Evolutionary conservation across 2,329 filamentous ascomycete genomes (phyloP), one percentile per base, ranked within the genome.

Genomic region (Sarocladium oryzae): DNA sequence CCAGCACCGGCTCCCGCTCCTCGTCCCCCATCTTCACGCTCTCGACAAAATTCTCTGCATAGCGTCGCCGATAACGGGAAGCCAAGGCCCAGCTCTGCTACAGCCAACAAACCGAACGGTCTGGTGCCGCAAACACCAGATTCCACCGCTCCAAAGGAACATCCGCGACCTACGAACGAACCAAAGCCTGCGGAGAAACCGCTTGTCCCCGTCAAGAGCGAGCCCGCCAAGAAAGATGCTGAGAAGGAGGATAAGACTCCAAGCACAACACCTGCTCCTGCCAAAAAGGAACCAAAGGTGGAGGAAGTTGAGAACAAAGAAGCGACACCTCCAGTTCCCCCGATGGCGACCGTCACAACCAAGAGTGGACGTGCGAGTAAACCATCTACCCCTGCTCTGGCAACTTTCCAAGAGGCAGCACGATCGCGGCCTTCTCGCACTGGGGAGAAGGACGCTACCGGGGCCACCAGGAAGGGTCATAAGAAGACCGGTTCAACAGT

Each of bases 41-140:
- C 82, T 33, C 83, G 89, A 61, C 88, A 90, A 63, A 91, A 86
- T 61, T 88, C 87, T 15, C 78, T 81, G 51, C 79, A 82, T 53
- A 77, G 79, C n/a, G 71, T 68, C 49, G 70, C 71, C 30, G 82
- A 88, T 54, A 76, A 73, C 55, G 62, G 68, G 51, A 75, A 76
- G 51, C 68, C 74, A 54, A 73, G 80, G 32, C 79, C 83, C 2
- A 68, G 77, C 4, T 82, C 84, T 2, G 79, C 81, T 2, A 73
- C 79, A 10, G 79, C 84, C 2, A 84, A 73, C 57, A 85, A 82
- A 56, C 69, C 76, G 15, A 86, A 82, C 60, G 79, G 77, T 52
- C 73, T 66, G 60, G 63, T 57, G 53, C 66, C 67, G 23, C 57
- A 56, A 45, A 62, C 68, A 1, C 66, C 70, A 6, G 74, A 77